Evolutionary conservation across 1,284 basidiomycete species (phyloP).

Genomic region (Boletus hoseneyae): DNA sequence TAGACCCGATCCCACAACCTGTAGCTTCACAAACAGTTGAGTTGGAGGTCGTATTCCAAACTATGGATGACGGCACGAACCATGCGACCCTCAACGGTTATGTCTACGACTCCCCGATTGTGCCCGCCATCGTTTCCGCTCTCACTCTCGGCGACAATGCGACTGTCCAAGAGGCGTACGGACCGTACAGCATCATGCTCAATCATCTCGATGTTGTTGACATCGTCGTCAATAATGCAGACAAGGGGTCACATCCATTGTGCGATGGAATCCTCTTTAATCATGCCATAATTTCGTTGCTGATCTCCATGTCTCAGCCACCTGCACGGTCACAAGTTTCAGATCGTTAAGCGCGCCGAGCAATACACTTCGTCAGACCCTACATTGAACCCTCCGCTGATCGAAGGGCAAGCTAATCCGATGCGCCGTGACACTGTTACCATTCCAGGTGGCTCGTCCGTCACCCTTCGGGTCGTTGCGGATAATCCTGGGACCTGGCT

Average conservation of each 20-base stretch:
- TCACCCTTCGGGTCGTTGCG: slow-evolving; percentile 65
- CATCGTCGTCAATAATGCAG: slow-evolving; percentile 79
- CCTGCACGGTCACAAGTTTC: slow-evolving; percentile 79
- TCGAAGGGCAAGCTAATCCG: slow-evolving; percentile 78
- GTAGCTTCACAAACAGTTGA: slow-evolving; percentile 50
- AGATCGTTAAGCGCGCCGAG: slow-evolving; percentile 68
- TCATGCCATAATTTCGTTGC: neutral
- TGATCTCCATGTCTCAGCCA: slow-evolving; percentile 48
- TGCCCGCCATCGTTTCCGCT: slow-evolving; percentile 74
- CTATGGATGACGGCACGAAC: slow-evolving; percentile 78
- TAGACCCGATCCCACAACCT: slow-evolving; percentile 41
- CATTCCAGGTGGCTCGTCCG: slow-evolving; percentile 58
- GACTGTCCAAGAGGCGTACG: slow-evolving; percentile 69
- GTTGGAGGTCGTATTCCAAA: slow-evolving; percentile 60
- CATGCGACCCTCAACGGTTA: slow-evolving; percentile 70
- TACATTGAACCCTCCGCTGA: slow-evolving; percentile 74
- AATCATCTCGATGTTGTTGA: slow-evolving; percentile 77
- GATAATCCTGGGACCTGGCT: slow-evolving; percentile 87
- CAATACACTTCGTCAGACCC: slow-evolving; percentile 80
- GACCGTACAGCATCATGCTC: slow-evolving; percentile 72
- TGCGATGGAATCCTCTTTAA: slow-evolving; percentile 35
- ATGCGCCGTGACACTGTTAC: slow-evolving; percentile 79
- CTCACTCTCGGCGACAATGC: slow-evolving; percentile 77
- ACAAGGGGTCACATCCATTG: slow-evolving; percentile 80
- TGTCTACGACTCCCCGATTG: slow-evolving; percentile 65